Percentiles rank a stretch among this genome's conserved stretches.
phyloP scores from a whole-genome alignment of 2,329 filamentous ascomycete species.

The Tolypocladium ophioglossoides region DNA sequence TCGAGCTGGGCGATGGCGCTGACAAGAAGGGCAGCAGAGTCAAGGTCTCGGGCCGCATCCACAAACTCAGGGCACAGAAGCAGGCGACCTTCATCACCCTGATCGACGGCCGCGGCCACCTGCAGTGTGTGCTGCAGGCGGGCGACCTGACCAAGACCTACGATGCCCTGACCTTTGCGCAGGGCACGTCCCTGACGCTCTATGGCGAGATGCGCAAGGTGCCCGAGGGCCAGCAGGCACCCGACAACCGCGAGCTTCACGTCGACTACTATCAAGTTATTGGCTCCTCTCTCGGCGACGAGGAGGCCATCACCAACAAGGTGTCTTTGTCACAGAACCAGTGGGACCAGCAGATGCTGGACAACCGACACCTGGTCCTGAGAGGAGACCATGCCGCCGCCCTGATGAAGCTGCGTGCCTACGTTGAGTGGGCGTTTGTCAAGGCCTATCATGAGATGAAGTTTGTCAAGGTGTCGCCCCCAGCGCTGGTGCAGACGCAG shows the following conservation, averaged over 20 bases:
- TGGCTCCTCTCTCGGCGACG: constrained; percentile 70
- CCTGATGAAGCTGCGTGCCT: constrained; percentile 77
- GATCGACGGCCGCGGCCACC: constrained; percentile 57
- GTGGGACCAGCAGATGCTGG: constrained; percentile 52
- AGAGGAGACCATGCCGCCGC: constrained; percentile 76
- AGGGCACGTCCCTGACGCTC: constrained; percentile 78
- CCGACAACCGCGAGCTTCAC: constrained; percentile 77
- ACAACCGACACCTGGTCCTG: constrained; percentile 75
- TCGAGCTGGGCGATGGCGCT: constrained; percentile 28
- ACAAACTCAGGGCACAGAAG: constrained; percentile 72
- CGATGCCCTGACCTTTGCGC: constrained; percentile 74
- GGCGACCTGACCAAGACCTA: constrained; percentile 85
- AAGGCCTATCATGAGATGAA: constrained; percentile 66
- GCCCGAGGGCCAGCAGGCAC: constrained; percentile 66
- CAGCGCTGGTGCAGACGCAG: constrained; percentile 88
- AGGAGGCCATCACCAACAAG: constrained; percentile 83
- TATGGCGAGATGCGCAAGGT: constrained; percentile 77
- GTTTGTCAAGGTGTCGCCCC: constrained; percentile 76
- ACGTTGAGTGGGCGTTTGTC: constrained; percentile 72
- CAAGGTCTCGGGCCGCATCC: constrained; percentile 70
- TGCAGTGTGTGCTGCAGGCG: constrained; percentile 32
- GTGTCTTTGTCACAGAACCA: constrained; percentile 32
- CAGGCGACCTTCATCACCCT: constrained; percentile 81
- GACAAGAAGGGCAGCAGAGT: constrained; percentile 60
- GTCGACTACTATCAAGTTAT: constrained; percentile 82